Conservation (phyloP, 1,284 basidiomycete genomes). For the Bothia castanella region DNA sequence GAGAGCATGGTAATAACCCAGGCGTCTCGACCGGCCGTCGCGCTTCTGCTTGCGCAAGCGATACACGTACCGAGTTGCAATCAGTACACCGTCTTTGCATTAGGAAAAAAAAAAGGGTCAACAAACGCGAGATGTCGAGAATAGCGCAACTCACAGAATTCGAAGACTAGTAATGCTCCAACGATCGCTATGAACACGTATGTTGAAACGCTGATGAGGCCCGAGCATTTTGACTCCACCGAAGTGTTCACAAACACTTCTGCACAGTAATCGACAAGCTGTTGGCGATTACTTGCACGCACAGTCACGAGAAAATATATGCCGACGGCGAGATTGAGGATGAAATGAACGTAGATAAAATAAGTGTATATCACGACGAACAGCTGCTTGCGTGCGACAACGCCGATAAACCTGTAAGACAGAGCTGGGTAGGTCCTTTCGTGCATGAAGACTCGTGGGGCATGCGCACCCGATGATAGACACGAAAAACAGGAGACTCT, state of each 20-base stretch:
- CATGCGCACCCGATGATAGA: slow-evolving; percentile 52
- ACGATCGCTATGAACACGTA: slow-evolving; percentile 48
- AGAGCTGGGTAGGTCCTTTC: slow-evolving; percentile 3
- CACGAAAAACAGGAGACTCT: slow-evolving; percentile 47
- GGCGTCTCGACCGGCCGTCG: slow-evolving; percentile 27
- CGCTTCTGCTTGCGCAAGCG: slow-evolving; percentile 52
- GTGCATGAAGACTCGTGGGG: background rate
- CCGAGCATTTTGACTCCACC: slow-evolving; percentile 43
- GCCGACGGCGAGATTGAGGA: slow-evolving; percentile 53
- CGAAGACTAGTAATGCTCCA: slow-evolving; percentile 42
- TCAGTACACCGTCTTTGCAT: slow-evolving; percentile 54
- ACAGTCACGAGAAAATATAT: slow-evolving; percentile 50
- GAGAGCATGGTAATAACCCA: slow-evolving; percentile 34
- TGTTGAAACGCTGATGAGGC: slow-evolving; percentile 41
- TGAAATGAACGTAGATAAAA: slow-evolving; percentile 54
- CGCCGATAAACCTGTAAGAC: slow-evolving; percentile 50
- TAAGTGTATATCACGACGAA: slow-evolving; percentile 57
- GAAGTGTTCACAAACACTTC: slow-evolving; percentile 41
- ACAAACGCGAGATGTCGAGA: background rate
- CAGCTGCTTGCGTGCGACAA: slow-evolving; percentile 54
- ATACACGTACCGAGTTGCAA: slow-evolving; percentile 58
- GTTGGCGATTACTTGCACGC: slow-evolving; percentile 42
- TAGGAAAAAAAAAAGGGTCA: background rate
- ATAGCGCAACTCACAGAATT: slow-evolving; percentile 46
- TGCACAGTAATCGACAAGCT: slow-evolving; percentile 45